These are phyloP conservation scores for Epichloe scottii DNA, from an alignment of 2,329 filamentous ascomycete genomes.

Conservation along the genomic window DNA sequence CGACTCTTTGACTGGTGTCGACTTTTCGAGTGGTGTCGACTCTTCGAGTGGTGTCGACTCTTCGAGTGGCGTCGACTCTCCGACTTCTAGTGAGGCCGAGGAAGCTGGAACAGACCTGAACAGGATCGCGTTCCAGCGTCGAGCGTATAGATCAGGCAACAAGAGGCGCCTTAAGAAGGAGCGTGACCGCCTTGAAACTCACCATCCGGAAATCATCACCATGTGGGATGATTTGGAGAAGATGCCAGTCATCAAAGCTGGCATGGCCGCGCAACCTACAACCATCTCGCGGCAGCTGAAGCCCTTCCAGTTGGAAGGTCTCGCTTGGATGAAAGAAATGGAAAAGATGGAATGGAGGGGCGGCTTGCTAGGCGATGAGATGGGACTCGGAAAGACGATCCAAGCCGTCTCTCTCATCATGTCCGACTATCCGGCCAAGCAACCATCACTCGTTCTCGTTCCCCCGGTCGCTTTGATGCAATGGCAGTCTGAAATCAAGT, in stretches of 20 bases:
- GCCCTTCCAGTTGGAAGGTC: conserved; percentile 82
- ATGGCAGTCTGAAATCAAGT: conserved; percentile 72
- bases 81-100: conserved; percentile 14
- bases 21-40: conserved; percentile 6
- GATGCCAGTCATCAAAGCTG: conserved; percentile 51
- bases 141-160: conserved; percentile 20
- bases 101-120: conserved; percentile 5
- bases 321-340: conserved; percentile 90
- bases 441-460: conserved; percentile 77
- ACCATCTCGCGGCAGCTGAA: conserved; percentile 78
- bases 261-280: conserved; percentile 37
- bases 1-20: conserved; percentile 6
- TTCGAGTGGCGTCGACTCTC: conserved; percentile 6
- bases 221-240: conserved; percentile 76
- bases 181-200: conserved; percentile 55
- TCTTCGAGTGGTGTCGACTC: conserved; percentile 7
- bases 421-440: conserved; percentile 81
- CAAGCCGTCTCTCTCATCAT: conserved; percentile 96
- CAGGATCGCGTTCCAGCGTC: conserved; percentile 17
- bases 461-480: conserved; percentile 93
- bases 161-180: conserved; percentile 26
- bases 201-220: conserved; percentile 66
- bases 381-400: conserved; percentile 98
- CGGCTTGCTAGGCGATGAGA: conserved; percentile 88
- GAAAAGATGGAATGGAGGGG: conserved; percentile 78